Evolutionary conservation across 768 basidiomycete species (phyloP).

Genomic region (Lactifluus hygrophoroides): DNA sequence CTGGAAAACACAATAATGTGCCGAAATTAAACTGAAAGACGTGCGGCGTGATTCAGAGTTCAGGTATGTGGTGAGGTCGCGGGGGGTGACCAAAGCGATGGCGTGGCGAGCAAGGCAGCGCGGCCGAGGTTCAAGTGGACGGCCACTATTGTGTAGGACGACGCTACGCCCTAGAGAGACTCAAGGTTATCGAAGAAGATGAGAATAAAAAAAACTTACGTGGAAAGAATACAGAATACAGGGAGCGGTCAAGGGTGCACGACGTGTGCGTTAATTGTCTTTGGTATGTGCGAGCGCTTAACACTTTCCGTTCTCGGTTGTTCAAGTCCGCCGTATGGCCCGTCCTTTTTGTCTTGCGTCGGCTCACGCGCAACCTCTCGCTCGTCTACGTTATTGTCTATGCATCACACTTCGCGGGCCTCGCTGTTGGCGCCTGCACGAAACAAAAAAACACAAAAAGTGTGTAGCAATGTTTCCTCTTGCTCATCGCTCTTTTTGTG

Average conservation of each 20-base stretch:
- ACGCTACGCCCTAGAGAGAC: no score
- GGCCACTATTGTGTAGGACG: background rate
- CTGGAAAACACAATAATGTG: background rate
- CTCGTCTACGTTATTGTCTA: conserved; percentile 16
- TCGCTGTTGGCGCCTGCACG: background rate
- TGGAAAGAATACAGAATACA: background rate
- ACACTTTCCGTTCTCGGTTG: conserved; percentile 1
- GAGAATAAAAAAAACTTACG: background rate
- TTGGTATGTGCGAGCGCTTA: background rate
- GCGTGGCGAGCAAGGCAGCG: no score
- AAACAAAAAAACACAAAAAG: conserved; percentile 13
- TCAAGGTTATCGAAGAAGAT: background rate
- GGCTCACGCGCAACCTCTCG: conserved; percentile 10
- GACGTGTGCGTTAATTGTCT: conserved; percentile 13
- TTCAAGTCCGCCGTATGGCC: conserved; percentile 3
- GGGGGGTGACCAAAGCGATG: no score
- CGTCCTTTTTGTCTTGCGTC: conserved; percentile 19
- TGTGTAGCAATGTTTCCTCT: background rate
- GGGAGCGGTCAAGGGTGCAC: background rate
- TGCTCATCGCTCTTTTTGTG: conserved; percentile 6
- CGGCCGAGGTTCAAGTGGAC: background rate
- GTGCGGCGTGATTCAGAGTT: background rate
- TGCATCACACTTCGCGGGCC: background rate
- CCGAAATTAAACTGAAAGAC: no score
- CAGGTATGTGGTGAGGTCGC: background rate